These are phyloP conservation scores for Coemansia sp. DNA, from an alignment of 371 early-diverging fungal genomes.

Conservation along the genomic window DNA sequence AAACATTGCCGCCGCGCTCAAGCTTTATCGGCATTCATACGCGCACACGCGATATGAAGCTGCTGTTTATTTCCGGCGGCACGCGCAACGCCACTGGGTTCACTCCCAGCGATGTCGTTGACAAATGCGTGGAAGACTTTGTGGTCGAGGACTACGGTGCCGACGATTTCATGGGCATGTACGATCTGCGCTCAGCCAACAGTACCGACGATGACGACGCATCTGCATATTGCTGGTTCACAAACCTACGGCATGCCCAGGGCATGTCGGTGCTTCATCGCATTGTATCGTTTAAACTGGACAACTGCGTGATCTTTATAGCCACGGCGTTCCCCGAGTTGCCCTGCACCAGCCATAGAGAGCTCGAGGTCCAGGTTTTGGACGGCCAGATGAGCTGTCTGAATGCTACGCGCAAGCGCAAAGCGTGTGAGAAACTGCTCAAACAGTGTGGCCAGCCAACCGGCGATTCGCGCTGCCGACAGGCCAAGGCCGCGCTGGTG, in stretches of 20 bases:
- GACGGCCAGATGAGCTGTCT: slow-evolving; percentile 34
- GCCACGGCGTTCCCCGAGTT: slow-evolving; percentile 33
- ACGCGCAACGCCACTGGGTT: slow-evolving; percentile 25
- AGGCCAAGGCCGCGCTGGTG: slow-evolving; percentile 3
- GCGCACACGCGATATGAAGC: slow-evolving; percentile 16
- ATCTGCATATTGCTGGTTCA: slow-evolving; percentile 34
- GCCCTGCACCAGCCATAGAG: slow-evolving; percentile 15
- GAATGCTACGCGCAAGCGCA: slow-evolving; percentile 15
- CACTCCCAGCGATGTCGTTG: slow-evolving; percentile 5
- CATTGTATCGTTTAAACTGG: slow-evolving; percentile 34
- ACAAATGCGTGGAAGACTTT: slow-evolving; percentile 16
- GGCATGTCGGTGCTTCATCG: slow-evolving; percentile 31
- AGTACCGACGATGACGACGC: slow-evolving; percentile 27
- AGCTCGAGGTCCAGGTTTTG: slow-evolving; percentile 41
- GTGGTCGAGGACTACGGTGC: slow-evolving; percentile 35
- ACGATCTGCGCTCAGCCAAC: slow-evolving; percentile 8
- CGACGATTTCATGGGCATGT: slow-evolving; percentile 27
- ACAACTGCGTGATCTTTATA: slow-evolving; percentile 34
- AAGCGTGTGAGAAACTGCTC: neutral
- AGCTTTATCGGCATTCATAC: slow-evolving; percentile 27
- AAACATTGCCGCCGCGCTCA: slow-evolving; percentile 7
- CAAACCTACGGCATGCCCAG: slow-evolving; percentile 17
- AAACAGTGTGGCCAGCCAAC: slow-evolving; percentile 2
- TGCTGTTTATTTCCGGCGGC: slow-evolving; percentile 29
- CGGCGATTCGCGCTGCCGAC: slow-evolving; percentile 3